Evolutionary conservation across 331 rosid species (phyloP), one percentile per base, ranked within the genome.

Genomic region (Rosa hybrid): DNA sequence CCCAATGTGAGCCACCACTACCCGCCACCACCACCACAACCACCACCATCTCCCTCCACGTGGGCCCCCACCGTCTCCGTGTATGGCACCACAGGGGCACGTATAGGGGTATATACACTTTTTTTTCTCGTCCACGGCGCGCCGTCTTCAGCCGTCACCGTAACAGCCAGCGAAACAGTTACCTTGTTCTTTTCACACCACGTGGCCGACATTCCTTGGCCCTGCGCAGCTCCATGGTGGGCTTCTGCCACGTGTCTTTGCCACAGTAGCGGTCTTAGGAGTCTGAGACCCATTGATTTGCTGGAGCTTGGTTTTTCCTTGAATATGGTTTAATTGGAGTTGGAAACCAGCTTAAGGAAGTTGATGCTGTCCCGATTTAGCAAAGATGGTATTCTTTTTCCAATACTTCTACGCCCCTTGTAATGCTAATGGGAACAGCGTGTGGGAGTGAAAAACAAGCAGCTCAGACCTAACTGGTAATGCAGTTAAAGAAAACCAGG

Each of bases 341-440:
- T 81, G 76, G 50, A 67, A 74, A 81, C 76, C 78, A 71, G 72
- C 4, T 44, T 72, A 18, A 41, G 79, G 18, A 17, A 51, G 1
- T 18, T 7, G 42, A 72, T 18, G 34, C 7, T 65, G 46, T 12
- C 77, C 69, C 14, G 7, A 51, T 54, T 62, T 54, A 69, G 79
- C 16, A 76, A 49, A 25, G 27, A 21, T 5, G 42, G 42, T 12
- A 41, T 63, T 63, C 18, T 25, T 25, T 62, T 25, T 1, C 38
- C 25, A n/a, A 20, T 9, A 12, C 38, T 12, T 8, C 5, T 16
- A 42, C 83, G 87, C 90, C 89, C 91, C 81, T 46, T 39, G 94
- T 68, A 80, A 78, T 78, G 8, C n/a, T 2, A 9, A n/a, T 57
- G 3, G 17, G 68, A 25, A 12, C 51, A 23, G 25, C 7, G 12